Evolutionary conservation across 2,329 filamentous ascomycete species (phyloP).

Genomic region (Aspergillus fumigatiaffinis): DNA sequence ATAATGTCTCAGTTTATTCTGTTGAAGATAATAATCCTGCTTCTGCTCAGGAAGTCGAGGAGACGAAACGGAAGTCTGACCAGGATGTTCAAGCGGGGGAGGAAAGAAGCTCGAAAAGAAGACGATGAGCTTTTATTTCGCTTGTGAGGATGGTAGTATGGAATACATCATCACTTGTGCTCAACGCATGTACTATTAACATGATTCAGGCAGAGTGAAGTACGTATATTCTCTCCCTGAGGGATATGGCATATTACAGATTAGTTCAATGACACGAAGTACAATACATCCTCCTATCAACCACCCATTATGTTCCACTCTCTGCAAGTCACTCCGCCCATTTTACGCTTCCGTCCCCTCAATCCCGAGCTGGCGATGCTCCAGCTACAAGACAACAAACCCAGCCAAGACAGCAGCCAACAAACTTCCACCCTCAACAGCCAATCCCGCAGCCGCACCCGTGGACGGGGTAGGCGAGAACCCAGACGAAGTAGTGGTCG

Average conservation of each 20-base stretch:
- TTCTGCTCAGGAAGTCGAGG: neutral
- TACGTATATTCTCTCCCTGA: neutral
- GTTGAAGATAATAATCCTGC: neutral
- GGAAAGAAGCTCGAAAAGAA: neutral
- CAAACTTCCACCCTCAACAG: neutral
- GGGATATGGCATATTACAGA: neutral
- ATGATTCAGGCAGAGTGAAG: neutral
- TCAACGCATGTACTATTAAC: neutral
- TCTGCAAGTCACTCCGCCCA: neutral
- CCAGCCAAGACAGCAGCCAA: neutral
- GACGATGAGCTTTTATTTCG: neutral
- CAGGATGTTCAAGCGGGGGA: neutral
- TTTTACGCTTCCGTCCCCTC: neutral
- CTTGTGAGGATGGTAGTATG: neutral
- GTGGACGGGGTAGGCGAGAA: slow-evolving; percentile 6
- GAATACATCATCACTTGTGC: too few relatives aligned
- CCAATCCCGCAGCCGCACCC: slow-evolving; percentile 8
- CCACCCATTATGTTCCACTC: neutral
- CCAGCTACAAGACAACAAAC: neutral
- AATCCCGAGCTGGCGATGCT: neutral
- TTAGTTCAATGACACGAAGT: neutral
- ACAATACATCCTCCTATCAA: neutral
- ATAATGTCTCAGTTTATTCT: slow-evolving; percentile 24
- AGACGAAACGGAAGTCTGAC: neutral
- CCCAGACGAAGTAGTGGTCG: slow-evolving; percentile 7